These are phyloP conservation scores for Senna siamea DNA, from an alignment of 306 rosid species.

Conservation along the genomic window DNA sequence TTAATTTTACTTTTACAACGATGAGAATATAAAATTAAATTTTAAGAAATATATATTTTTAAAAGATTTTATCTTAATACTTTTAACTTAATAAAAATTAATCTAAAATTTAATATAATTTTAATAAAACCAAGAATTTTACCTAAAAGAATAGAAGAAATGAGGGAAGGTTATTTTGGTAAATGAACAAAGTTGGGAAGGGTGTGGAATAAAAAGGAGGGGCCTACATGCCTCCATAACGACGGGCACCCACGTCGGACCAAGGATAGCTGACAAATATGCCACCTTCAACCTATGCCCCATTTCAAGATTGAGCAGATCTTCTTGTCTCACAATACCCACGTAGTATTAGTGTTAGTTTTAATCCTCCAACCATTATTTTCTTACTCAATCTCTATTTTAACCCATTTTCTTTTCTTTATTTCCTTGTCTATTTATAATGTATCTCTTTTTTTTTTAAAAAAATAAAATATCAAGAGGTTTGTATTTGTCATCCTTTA, in stretches of 20 bases:
- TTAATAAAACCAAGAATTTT: too few species aligned
- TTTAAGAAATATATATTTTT: too few species aligned
- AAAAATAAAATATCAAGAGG: too few species aligned
- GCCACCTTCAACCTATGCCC: slow-evolving; percentile 69
- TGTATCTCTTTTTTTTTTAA: too few species aligned
- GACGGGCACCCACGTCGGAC: slow-evolving; percentile 77
- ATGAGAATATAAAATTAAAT: too few species aligned
- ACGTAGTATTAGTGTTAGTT: background rate
- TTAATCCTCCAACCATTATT: background rate
- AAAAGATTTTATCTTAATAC: too few species aligned
- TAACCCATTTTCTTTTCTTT: background rate
- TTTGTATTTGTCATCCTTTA: too few species aligned
- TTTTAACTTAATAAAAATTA: too few species aligned
- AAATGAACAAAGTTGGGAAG: slow-evolving; percentile 20
- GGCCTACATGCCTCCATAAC: slow-evolving; percentile 74
- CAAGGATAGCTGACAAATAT: slow-evolving; percentile 64
- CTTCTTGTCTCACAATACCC: slow-evolving; percentile 71
- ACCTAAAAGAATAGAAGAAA: too few species aligned
- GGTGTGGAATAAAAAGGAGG: slow-evolving; percentile 60
- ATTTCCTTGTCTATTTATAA: too few species aligned
- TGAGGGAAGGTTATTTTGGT: background rate
- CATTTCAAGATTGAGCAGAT: slow-evolving; percentile 65
- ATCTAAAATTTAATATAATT: too few species aligned
- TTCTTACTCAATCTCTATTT: slow-evolving; percentile 13
- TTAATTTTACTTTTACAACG: too few species aligned